Base-by-base conservation (phyloP, 108 stramenopile genomes). In the Stephanodiscus triporus region DNA sequence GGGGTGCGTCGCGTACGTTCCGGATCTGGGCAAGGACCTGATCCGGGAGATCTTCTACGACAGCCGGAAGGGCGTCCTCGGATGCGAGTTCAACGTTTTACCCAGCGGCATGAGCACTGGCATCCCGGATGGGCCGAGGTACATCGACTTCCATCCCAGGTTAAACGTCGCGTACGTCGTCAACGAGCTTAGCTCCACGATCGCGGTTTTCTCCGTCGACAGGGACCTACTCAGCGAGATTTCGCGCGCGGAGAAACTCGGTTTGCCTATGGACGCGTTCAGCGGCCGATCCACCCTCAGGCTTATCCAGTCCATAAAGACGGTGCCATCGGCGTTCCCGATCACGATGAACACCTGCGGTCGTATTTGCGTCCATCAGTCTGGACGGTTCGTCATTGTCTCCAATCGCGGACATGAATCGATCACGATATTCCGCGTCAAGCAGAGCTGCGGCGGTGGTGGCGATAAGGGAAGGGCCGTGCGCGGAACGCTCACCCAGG, bases 321-420 rank as follows among this genome's bases (percentile, higher is more conserved):
- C 95, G n/a, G 86, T 95, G 30, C 97, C 97, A 9, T 70, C 77
- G 11, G 97, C 97, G 4, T 97, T 95, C 69, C 92, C 94, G 14
- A 84, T 77, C 17, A 80, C 83, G 37, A 91, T 96, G 87, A 97
- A 97, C 75, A 97, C 97, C 1, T 97, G 97, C 70, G 95, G 97
- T 3, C 76, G 95, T 10, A 95, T 95, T 60, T 92, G 90, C 66
- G 88, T 94, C 8, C 95, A 97, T 76, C 92, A 89, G 34, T 88
- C 87, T 14, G 94, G 91, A 29, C 78, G 92, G 13, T 96, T 91
- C 60, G 95, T 97, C 16, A 73, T 96, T 50, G 97, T 97, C 27
- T 92, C 90, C 50, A 97, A 97, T 73, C 89, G 97, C 14, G 95
- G 97, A 14, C 97, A 96, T 68, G 87, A 96, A 75, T 93, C 93